phyloP scores from a whole-genome alignment of 176 grass and related monocot species.

The Paspalum notatum region DNA sequence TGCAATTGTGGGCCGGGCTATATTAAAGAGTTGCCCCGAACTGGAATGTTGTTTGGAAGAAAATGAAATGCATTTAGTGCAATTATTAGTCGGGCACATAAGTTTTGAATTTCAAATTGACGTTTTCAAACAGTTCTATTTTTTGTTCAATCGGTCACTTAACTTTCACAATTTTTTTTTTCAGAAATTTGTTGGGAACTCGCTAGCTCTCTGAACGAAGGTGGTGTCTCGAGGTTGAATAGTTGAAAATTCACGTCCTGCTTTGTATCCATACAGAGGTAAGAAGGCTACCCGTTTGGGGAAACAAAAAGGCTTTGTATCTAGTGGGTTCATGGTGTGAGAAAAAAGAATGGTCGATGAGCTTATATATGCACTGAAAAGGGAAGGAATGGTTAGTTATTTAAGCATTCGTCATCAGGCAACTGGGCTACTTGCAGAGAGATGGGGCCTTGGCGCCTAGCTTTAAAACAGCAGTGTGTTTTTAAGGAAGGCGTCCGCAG shows the following conservation, averaged over 20 bases:
- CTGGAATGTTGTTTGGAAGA: background rate
- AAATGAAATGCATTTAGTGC: background rate
- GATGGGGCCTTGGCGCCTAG: background rate
- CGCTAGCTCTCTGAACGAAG: background rate
- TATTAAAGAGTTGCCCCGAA: background rate
- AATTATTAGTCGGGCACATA: background rate
- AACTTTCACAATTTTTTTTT: background rate
- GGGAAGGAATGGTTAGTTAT: background rate
- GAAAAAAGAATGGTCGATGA: background rate
- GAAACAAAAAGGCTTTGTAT: background rate
- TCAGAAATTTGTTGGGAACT: too few relatives aligned
- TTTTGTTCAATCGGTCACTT: background rate
- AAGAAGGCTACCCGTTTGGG: background rate
- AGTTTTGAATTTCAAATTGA: background rate
- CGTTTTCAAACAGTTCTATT: background rate
- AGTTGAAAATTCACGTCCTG: background rate
- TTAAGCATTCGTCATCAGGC: background rate
- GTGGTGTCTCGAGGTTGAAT: background rate
- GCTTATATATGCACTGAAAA: background rate
- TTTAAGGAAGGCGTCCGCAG: conserved; percentile 29
- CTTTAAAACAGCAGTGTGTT: background rate
- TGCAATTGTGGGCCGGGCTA: background rate
- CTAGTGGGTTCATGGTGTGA: background rate
- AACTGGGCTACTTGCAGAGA: conserved; percentile 27
- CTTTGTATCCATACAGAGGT: background rate